Evolutionary conservation across 179 eudicot species (phyloP).

Genomic region (Camellia oleifera): DNA sequence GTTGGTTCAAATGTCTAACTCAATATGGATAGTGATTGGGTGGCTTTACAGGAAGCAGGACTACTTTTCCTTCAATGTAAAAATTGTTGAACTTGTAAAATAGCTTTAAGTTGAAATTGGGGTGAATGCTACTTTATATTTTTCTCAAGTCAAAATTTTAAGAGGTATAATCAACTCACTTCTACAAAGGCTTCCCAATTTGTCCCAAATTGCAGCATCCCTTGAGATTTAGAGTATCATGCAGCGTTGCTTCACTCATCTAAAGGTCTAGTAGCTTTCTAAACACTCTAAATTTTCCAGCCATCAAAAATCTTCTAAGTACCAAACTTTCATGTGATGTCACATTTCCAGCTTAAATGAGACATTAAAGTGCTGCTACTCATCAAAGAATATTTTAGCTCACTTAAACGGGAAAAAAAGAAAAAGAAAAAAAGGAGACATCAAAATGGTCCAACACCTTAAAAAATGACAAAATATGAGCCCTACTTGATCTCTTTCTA

Average conservation of each 20-base stretch:
- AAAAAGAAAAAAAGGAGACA: no score
- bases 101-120: neutral
- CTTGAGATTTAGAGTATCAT: neutral
- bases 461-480: neutral
- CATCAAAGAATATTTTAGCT: neutral
- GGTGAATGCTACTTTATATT: neutral
- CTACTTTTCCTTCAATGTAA: neutral
- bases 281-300: slow-evolving; percentile 2
- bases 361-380: neutral
- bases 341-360: neutral
- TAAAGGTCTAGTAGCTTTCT: neutral
- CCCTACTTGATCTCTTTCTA: slow-evolving; percentile 6
- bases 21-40: neutral
- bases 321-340: neutral
- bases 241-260: neutral
- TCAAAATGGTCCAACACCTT: neutral
- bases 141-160: neutral
- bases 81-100: no score
- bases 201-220: neutral
- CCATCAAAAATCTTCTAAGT: neutral
- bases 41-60: neutral
- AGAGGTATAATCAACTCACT: neutral
- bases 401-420: no score
- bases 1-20: neutral
- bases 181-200: neutral